These are phyloP conservation scores for Ophiorrhiza pumila DNA, from an alignment of 257 asterid species.

Conservation along the genomic window DNA sequence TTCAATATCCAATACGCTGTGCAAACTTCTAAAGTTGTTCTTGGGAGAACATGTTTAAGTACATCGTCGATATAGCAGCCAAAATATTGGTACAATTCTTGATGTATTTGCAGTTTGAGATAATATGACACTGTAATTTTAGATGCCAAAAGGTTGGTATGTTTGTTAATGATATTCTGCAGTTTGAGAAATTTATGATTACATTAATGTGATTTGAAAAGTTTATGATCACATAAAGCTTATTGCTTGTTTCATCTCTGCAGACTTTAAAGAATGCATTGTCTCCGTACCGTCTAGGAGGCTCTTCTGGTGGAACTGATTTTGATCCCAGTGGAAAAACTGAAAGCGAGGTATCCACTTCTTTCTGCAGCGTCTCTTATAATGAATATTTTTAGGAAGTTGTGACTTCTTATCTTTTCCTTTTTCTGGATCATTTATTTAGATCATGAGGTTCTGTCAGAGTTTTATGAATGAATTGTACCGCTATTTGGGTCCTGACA, in stretches of 20 bases:
- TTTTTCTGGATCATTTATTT: constrained; percentile 23
- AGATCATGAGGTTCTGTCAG: constrained; percentile 97
- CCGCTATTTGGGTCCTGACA: constrained; percentile 95
- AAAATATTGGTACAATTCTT: not conserved
- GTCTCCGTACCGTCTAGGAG: constrained; percentile 96
- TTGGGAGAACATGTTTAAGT: not conserved
- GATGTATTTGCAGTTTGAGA: constrained; percentile 2
- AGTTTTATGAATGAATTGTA: constrained; percentile 95
- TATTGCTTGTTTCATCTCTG: constrained; percentile 34
- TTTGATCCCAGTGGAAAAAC: constrained; percentile 94
- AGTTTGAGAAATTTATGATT: constrained; percentile 10
- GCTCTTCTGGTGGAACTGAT: constrained; percentile 99
- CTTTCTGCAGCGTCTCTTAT: constrained; percentile 17
- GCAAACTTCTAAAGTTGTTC: not conserved
- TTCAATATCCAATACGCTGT: not conserved
- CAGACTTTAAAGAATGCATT: constrained; percentile 94
- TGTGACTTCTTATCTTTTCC: constrained; percentile 23
- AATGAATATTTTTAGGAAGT: constrained; percentile 18
- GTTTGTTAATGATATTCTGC: not conserved
- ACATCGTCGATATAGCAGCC: not conserved
- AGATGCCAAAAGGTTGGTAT: not conserved
- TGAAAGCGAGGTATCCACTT: constrained; percentile 66
- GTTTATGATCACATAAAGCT: no score
- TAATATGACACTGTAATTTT: not conserved
- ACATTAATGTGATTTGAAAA: constrained; percentile 25